phyloP scores from a whole-genome alignment of 2,329 filamentous ascomycete genomes.

The Periconia macrospinosa region DNA sequence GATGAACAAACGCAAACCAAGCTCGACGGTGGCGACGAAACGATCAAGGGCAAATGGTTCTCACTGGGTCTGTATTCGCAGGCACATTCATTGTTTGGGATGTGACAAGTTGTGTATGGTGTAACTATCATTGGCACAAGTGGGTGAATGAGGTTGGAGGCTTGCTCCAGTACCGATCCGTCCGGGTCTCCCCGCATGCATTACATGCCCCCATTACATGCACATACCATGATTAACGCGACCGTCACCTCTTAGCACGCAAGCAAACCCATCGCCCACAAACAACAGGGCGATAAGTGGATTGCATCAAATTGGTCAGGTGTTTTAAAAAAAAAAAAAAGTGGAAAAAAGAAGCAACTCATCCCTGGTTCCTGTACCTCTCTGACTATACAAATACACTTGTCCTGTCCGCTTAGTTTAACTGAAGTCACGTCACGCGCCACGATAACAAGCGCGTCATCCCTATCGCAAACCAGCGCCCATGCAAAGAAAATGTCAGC shows the following conservation, averaged over 20 bases:
- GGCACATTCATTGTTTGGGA: slow-evolving; percentile 33
- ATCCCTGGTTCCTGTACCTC: background rate
- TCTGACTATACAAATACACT: slow-evolving; percentile 15
- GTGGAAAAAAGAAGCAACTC: background rate
- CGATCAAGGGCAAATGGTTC: slow-evolving; percentile 31
- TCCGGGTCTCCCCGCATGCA: slow-evolving; percentile 6
- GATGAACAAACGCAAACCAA: background rate
- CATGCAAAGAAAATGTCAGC: slow-evolving; percentile 9
- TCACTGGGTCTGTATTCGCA: slow-evolving; percentile 21
- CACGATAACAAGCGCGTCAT: background rate
- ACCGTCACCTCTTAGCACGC: background rate
- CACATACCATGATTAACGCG: background rate
- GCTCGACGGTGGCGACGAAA: slow-evolving; percentile 1
- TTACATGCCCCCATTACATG: background rate
- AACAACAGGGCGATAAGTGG: background rate
- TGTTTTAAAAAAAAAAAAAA: background rate
- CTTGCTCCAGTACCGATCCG: slow-evolving; percentile 2
- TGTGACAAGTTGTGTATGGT: background rate
- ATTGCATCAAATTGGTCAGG: background rate
- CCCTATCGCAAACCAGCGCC: slow-evolving; percentile 20
- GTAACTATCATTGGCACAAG: background rate
- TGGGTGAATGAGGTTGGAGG: slow-evolving; percentile 10
- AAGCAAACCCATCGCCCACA: background rate
- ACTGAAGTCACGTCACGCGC: slow-evolving; percentile 5
- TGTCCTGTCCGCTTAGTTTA: background rate